These are phyloP conservation scores for Calonectria ilicicola DNA, from an alignment of 2,329 filamentous ascomycete genomes.

Conservation along the genomic window DNA sequence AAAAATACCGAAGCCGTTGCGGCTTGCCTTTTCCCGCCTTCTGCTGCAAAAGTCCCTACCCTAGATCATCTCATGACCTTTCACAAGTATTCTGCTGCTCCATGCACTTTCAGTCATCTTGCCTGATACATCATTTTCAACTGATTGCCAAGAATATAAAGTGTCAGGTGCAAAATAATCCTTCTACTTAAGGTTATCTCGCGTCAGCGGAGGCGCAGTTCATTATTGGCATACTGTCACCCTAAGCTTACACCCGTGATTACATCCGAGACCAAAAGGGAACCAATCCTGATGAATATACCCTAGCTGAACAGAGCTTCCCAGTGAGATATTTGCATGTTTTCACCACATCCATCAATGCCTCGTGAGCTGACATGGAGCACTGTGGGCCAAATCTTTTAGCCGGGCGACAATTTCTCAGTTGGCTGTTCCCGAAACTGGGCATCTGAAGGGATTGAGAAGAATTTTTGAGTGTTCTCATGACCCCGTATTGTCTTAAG, in stretches of 20 bases:
- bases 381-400: neutral
- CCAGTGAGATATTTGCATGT: neutral
- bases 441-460: no score
- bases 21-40: neutral
- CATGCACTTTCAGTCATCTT: neutral
- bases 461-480: neutral
- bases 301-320: neutral
- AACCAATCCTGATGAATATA: neutral
- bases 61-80: neutral
- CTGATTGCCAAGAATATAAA: neutral
- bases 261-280: neutral
- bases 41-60: neutral
- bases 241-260: neutral
- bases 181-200: neutral
- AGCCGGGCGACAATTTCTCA: neutral
- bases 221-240: neutral
- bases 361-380: neutral
- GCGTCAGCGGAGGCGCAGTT: neutral
- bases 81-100: neutral
- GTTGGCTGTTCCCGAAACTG: neutral
- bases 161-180: neutral
- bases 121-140: neutral
- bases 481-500: neutral
- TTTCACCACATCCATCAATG: no score
- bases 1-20: no score